These are phyloP conservation scores for Leucocoprinus leucothites DNA, from an alignment of 768 basidiomycete genomes.

Conservation along the genomic window DNA sequence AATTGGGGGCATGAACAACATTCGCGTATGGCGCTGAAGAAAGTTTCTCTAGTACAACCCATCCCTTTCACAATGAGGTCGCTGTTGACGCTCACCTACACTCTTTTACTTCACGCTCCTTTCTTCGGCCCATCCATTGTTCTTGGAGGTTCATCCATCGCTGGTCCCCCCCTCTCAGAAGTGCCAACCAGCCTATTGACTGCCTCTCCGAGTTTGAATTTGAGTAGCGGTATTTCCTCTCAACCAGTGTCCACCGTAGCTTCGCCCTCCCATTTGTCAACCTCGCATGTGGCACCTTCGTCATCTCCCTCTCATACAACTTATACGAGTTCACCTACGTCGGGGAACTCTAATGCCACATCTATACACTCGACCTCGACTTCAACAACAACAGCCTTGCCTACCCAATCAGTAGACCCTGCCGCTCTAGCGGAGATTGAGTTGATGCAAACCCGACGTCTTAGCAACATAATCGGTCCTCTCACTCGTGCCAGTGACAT, in stretches of 20 bases:
- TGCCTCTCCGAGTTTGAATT: background rate
- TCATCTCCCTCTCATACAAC: background rate
- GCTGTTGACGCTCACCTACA: background rate
- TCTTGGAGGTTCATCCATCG: background rate
- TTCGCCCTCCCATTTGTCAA: background rate
- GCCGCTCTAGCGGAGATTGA: conserved; percentile 3
- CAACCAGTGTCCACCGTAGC: background rate
- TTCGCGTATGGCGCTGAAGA: background rate
- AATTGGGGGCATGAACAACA: background rate
- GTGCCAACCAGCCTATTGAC: background rate
- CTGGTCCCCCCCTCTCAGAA: background rate
- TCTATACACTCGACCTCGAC: background rate
- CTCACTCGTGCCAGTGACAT: conserved; percentile 33
- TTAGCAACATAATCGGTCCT: conserved; percentile 38
- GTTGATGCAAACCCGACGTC: conserved; percentile 29
- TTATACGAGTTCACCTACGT: background rate
- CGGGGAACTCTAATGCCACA: background rate
- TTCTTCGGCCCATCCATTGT: background rate
- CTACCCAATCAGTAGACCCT: conserved; percentile 5
- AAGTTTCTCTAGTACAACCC: background rate
- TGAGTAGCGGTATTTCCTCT: too few species aligned
- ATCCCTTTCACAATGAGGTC: background rate
- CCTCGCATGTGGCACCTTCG: background rate
- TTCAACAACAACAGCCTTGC: background rate
- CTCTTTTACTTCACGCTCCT: background rate